Evolutionary conservation across 2,329 filamentous ascomycete genomes (phyloP), one percentile per base, ranked within the genome.

Genomic region (Rhinocladiella similis): DNA sequence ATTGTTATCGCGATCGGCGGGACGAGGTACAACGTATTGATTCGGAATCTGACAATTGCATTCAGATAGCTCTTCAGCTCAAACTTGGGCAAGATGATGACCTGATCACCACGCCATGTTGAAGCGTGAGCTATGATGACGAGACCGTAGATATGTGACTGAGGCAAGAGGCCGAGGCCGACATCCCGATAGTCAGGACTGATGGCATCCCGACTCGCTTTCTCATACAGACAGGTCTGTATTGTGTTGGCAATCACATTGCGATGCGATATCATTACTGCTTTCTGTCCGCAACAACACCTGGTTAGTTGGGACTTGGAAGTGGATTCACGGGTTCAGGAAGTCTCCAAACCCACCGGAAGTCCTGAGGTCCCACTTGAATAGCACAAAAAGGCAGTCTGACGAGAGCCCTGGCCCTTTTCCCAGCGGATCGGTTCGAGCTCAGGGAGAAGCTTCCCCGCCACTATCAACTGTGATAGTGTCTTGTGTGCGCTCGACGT

Each of bases 1-100:
- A 95, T 82, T 57, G 83, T 79, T 57, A 95, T 89, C 56, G 94
- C 84, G 66, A 95, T 92, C 0, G 91, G 90, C 5, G 91, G 91
- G 0, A 92, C 89, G 63, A 94, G 70, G 63, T 81, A 87, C 13
- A 94, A 75, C 41, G 80, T 77, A 50, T 79, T 77, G 65, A 94
- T 89, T 70, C 85, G 87, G 76, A 84, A 87, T 27, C 75, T 80
- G 65, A 90, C 82, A n/a, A 93, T 85, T 0, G 85, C 77, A 27
- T 77, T 70, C 12, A 93, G 75, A 56, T 84, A 86, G 1, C 76
- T 73, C n/a, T 79, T 76, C 45, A 93, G 79, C 47, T 93, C 89
- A 66, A 93, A 95, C 64, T 88, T 90, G 42, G 82, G 86, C 12
- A 94, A 77, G 4, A 93, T 80, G 50, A 94, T 79, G 9, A 87